A percentile compares a stretch with the other conserved stretches of the same genome.
phyloP scores from a whole-genome alignment of 139 green algal genomes.

The Picochlorum sp. region DNA sequence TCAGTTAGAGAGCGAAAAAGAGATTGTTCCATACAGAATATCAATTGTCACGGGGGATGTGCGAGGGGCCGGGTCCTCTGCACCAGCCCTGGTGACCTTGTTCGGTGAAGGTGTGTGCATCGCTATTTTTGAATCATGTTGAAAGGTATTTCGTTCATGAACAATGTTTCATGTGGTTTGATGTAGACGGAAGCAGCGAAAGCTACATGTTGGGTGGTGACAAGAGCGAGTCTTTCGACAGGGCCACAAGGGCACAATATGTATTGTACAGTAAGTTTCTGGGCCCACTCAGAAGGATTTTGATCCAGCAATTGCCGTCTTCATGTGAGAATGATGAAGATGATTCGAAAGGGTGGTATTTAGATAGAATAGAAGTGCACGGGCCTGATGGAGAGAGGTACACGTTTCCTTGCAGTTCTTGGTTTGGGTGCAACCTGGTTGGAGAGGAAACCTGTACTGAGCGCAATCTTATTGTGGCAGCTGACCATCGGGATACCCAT shows the following conservation, averaged over 20 bases:
- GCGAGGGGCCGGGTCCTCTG: constrained; percentile 61
- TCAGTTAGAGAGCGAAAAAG: background rate
- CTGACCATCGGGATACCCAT: background rate
- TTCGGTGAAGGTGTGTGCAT: constrained; percentile 20
- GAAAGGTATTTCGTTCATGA: background rate
- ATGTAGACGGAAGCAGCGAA: constrained; percentile 25
- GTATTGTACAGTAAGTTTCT: constrained; percentile 26
- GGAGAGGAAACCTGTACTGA: constrained; percentile 1
- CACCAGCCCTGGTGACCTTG: constrained; percentile 22
- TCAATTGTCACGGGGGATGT: constrained; percentile 70
- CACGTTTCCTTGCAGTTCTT: constrained; percentile 72
- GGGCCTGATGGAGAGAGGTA: constrained; percentile 34
- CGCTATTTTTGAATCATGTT: background rate
- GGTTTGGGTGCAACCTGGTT: constrained; percentile 41
- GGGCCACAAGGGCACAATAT: constrained; percentile 43
- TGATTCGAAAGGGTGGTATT: constrained; percentile 15
- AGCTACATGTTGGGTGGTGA: constrained; percentile 30
- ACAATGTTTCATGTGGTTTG: background rate
- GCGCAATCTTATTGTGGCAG: background rate
- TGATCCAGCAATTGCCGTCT: constrained; percentile 26
- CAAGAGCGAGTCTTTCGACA: constrained; percentile 30
- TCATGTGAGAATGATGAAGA: background rate
- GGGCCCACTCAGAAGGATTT: constrained; percentile 44
- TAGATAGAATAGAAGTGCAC: constrained; percentile 19
- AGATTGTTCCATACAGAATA: constrained; percentile 21